These are phyloP conservation scores for Telopea speciosissima DNA, from an alignment of 177 flowering plant genomes.

Conservation along the genomic window DNA sequence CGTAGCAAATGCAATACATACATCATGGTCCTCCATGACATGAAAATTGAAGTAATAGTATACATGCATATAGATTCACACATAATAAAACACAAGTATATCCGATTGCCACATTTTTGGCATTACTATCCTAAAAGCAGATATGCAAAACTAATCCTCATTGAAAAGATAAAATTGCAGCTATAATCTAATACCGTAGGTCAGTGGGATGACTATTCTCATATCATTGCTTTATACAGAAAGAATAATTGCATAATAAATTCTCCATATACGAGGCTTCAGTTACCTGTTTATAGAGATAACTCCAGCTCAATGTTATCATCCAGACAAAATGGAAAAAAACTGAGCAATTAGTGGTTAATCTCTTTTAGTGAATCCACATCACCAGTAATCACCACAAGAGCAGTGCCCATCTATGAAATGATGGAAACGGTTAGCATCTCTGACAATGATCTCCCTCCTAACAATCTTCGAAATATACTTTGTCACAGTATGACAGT, in stretches of 20 bases:
- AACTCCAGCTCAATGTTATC: background rate
- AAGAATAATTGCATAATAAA: too few species aligned
- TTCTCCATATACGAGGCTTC: too few species aligned
- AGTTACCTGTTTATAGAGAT: too few species aligned
- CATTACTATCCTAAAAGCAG: too few species aligned
- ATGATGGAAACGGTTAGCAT: constrained; percentile 43
- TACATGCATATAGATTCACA: too few species aligned
- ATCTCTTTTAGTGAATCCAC: background rate
- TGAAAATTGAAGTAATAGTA: too few species aligned
- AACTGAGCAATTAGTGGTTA: background rate
- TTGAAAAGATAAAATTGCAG: background rate
- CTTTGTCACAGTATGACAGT: constrained; percentile 40
- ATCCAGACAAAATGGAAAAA: background rate
- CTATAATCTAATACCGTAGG: background rate
- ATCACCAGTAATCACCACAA: constrained; percentile 46
- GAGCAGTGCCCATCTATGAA: constrained; percentile 37
- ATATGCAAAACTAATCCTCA: background rate
- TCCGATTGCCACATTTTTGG: too few species aligned
- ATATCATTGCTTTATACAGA: background rate
- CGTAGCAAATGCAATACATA: too few species aligned
- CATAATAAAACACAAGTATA: too few species aligned
- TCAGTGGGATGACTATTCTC: background rate
- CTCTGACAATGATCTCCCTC: constrained; percentile 45
- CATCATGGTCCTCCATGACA: too few species aligned
- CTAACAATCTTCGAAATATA: constrained; percentile 34